These are phyloP conservation scores for Tuber magnatum DNA, from an alignment of 495 filamentous ascomycete genomes.

Conservation along the genomic window DNA sequence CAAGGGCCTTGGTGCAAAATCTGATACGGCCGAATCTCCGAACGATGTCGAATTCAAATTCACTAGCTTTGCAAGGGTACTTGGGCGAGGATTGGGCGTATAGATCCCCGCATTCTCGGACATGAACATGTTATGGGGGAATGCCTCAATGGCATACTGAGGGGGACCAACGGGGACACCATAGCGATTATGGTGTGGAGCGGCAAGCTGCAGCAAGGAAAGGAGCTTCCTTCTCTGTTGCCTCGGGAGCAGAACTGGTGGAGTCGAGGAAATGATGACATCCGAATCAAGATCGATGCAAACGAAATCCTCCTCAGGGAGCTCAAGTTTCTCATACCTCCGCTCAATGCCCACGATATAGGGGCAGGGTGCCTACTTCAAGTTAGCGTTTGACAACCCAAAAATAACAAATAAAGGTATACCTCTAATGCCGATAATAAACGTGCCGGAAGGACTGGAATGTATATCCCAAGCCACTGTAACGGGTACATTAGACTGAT, in stretches of 20 bases:
- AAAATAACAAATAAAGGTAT: slow-evolving; percentile 6
- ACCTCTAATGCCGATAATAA: slow-evolving; percentile 75
- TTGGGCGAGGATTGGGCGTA: slow-evolving; percentile 58
- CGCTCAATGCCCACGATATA: slow-evolving; percentile 95
- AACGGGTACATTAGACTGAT: slow-evolving; percentile 80
- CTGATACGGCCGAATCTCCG: slow-evolving; percentile 51
- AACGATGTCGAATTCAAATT: slow-evolving; percentile 82
- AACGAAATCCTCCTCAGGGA: slow-evolving; percentile 95
- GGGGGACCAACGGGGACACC: slow-evolving; percentile 85
- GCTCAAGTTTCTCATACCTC: slow-evolving; percentile 81
- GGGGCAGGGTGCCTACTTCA: slow-evolving; percentile 66
- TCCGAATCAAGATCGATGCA: slow-evolving; percentile 89
- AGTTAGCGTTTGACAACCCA: slow-evolving; percentile 3
- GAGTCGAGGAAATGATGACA: slow-evolving; percentile 69
- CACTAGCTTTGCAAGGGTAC: slow-evolving; percentile 73
- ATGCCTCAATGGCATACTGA: slow-evolving; percentile 84
- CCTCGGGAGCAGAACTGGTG: slow-evolving; percentile 68
- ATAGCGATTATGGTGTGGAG: slow-evolving; percentile 79
- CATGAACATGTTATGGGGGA: slow-evolving; percentile 78
- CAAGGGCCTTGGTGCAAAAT: slow-evolving; percentile 51
- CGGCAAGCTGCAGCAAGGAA: slow-evolving; percentile 79
- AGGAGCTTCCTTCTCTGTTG: slow-evolving; percentile 85
- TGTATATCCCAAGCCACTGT: slow-evolving; percentile 86
- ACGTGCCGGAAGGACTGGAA: slow-evolving; percentile 81
- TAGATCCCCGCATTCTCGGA: slow-evolving; percentile 79